Percentiles rank a stretch among this genome's conserved stretches.
Conservation (phyloP, 306 rosid species). For the Ceratonia siliqua region DNA sequence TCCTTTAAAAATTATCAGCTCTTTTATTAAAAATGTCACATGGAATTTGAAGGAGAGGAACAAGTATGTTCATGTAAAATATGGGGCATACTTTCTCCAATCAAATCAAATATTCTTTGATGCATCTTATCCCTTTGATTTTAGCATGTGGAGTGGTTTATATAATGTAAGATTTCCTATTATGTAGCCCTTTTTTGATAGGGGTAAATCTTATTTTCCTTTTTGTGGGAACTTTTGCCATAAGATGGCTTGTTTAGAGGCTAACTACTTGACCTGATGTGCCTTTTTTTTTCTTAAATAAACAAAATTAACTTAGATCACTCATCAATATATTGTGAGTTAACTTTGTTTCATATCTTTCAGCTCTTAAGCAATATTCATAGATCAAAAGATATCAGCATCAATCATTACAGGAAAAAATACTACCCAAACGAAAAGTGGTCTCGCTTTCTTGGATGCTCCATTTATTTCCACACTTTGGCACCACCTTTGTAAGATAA, state of each 20-base stretch:
- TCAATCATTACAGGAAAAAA: constrained; percentile 67
- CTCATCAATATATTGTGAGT: constrained; percentile 9
- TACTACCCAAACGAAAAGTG: constrained; percentile 81
- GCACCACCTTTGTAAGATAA: constrained; percentile 63
- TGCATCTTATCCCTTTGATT: constrained; percentile 3
- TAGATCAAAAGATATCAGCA: constrained; percentile 47
- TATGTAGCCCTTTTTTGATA: neutral
- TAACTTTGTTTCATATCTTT: constrained; percentile 36
- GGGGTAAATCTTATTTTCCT: neutral
- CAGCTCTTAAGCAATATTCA: constrained; percentile 72
- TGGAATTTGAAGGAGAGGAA: constrained; percentile 7
- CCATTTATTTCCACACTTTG: constrained; percentile 57
- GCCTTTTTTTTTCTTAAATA: neutral
- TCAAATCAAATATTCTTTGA: neutral
- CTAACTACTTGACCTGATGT: constrained; percentile 17
- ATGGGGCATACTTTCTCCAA: neutral
- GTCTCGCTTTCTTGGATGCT: constrained; percentile 69
- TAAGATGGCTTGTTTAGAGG: constrained; percentile 21
- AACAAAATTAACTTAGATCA: constrained; percentile 14
- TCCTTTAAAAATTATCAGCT: neutral
- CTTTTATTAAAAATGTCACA: neutral
- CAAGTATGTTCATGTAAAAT: neutral
- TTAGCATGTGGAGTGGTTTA: neutral
- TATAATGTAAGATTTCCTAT: neutral
- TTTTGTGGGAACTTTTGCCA: neutral